Conservation (phyloP, 495 filamentous ascomycete species). For the Pyronema omphalodes region DNA sequence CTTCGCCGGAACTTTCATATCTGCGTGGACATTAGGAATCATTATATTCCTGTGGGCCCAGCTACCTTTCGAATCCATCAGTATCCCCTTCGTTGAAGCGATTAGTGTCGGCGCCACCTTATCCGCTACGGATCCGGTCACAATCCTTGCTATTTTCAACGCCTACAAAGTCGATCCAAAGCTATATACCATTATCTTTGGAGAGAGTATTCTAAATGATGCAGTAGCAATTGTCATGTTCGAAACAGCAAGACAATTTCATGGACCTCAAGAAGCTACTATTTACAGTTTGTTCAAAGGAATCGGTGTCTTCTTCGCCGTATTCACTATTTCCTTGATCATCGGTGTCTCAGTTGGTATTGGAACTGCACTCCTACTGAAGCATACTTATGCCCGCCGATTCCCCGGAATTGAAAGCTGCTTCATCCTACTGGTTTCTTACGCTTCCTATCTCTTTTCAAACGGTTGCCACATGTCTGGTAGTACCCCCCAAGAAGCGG, state of each 20-base stretch:
- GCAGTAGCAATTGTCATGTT: conserved; percentile 96
- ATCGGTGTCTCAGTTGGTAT: conserved; percentile 80
- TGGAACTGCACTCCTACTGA: conserved; percentile 65
- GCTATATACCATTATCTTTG: conserved; percentile 94
- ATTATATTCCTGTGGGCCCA: conserved; percentile 77
- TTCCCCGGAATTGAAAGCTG: conserved; percentile 96
- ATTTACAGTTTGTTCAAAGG: conserved; percentile 64
- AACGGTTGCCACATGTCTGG: conserved; percentile 89
- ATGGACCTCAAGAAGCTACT: conserved; percentile 32
- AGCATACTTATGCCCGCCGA: conserved; percentile 79
- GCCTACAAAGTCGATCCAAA: conserved; percentile 98
- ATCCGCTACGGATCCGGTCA: conserved; percentile 92
- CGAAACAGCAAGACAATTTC: conserved; percentile 85
- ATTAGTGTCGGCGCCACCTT: conserved; percentile 90
- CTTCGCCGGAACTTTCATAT: conserved; percentile 93
- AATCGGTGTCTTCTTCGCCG: conserved; percentile 81
- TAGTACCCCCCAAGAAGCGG: conserved; percentile 28
- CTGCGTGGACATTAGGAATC: conserved; percentile 71
- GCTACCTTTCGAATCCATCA: conserved; percentile 65
- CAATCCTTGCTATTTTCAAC: conserved; percentile 96
- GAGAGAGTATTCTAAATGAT: conserved; percentile 94
- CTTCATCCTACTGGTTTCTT: conserved; percentile 79
- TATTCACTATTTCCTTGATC: conserved; percentile 85
- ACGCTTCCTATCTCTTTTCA: conserved; percentile 92
- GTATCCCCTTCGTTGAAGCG: conserved; percentile 80